Percentiles rank a stretch among this genome's conserved stretches.
phyloP scores from a whole-genome alignment of 345 rosid species.

The Jatropha curcas region DNA sequence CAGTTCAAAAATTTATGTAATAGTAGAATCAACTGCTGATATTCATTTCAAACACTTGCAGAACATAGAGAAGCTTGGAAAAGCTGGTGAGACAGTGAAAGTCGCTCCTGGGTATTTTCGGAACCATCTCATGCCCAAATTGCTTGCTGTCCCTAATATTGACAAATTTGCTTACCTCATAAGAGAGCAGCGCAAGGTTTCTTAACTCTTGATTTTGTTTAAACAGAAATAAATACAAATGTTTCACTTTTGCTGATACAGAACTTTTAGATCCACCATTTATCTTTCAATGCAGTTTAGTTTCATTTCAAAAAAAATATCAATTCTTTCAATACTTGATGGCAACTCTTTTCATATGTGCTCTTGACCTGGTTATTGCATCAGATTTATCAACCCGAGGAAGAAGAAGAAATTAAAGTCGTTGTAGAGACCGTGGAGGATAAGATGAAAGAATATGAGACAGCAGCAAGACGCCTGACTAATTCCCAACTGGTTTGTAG shows the following conservation, averaged over 20 bases:
- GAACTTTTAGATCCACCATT: no score
- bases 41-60: slow-evolving; percentile 21
- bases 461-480: slow-evolving; percentile 73
- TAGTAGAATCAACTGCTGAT: not conserved
- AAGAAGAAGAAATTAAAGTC: slow-evolving; percentile 73
- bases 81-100: slow-evolving; percentile 85
- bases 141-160: slow-evolving; percentile 90
- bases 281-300: not conserved
- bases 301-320: not conserved
- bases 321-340: not conserved
- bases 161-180: slow-evolving; percentile 88
- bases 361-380: not conserved
- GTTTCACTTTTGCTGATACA: not conserved
- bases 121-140: slow-evolving; percentile 90
- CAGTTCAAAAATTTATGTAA: not conserved
- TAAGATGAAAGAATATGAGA: slow-evolving; percentile 62
- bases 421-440: slow-evolving; percentile 48
- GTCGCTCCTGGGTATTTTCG: slow-evolving; percentile 95
- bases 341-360: not conserved
- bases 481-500: slow-evolving; percentile 64
- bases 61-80: slow-evolving; percentile 94
- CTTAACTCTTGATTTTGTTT: slow-evolving; percentile 4
- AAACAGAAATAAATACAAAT: not conserved
- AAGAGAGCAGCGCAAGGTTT: slow-evolving; percentile 86
- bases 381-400: slow-evolving; percentile 72